Base-by-base conservation (phyloP, 176 grass and related monocot species). In the Eragrostis curvula region DNA sequence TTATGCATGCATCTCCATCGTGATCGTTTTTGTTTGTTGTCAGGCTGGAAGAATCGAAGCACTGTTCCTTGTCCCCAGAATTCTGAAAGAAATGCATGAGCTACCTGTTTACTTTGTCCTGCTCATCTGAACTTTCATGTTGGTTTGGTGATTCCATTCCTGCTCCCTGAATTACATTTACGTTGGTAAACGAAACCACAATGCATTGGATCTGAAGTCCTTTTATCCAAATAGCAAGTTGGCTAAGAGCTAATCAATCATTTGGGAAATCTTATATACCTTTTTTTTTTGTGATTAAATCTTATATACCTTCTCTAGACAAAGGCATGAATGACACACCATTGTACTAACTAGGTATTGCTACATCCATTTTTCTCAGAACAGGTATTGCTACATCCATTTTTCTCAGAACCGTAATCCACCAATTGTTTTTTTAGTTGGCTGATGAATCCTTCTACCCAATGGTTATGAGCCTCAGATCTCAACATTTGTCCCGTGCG, bases 61-160 rank as follows among this genome's bases (percentile, higher is more conserved):
- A 39, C 77, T 53, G 75, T 47, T 49, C 50, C 49, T 21, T 20
- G 29, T 12, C 7, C 28, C 21, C n/a, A 29, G 30, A 87, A 82
- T 24, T 44, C n/a, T 39, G 79, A 83, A 78, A 87, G 85, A 77
- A 71, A 87, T 45, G 65, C 73, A 36, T 39, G 66, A 83, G 32
- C 65, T 87, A 42, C 28, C 45, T 24, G 11, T 53, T 77, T 52
- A 36, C 46, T 62, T 65, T 28, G 18, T 17, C 46, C 18, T 32
- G 9, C 20, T 67, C 9, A 15, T 53, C 3, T 75, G 2, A 13
- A 57, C 42, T 17, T 47, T 30, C 57, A 47, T 47, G n/a, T 25
- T 25, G n/a, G 55, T 42, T 80, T n/a, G 64, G 21, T 68, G 30
- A 68, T 50, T 2, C 61, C 45, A 53, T 56, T 56, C 56, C 21